Conservation (phyloP, 352 stramenopile genomes). For the Plasmopara muralis region DNA sequence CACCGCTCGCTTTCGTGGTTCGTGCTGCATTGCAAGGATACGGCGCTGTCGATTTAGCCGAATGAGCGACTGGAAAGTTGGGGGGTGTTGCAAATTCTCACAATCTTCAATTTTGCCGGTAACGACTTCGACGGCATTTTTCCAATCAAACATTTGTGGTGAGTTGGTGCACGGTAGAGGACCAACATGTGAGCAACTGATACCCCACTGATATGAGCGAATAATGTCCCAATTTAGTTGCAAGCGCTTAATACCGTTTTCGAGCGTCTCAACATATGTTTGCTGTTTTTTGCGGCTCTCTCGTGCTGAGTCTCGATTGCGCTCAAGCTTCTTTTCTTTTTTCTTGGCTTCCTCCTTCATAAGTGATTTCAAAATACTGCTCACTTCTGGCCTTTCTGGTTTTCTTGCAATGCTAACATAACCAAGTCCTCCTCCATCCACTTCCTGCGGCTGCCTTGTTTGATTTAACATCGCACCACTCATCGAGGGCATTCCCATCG, state of each 20-base stretch:
- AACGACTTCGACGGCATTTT: constrained; percentile 53
- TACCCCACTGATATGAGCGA: constrained; percentile 62
- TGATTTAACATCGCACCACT: constrained; percentile 24
- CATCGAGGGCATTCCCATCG: constrained; percentile 5
- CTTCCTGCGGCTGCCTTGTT: constrained; percentile 40
- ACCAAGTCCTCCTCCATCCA: constrained; percentile 21
- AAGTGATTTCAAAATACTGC: constrained; percentile 81
- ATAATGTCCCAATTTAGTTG: constrained; percentile 80
- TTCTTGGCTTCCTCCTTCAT: constrained; percentile 87
- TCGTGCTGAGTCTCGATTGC: constrained; percentile 80
- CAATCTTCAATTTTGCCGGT: constrained; percentile 60
- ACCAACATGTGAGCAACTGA: constrained; percentile 42
- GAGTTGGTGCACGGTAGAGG: constrained; percentile 39
- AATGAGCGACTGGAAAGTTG: constrained; percentile 66
- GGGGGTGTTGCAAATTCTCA: constrained; percentile 59
- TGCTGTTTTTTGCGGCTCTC: constrained; percentile 84
- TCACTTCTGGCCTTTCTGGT: constrained; percentile 72
- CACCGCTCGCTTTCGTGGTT: constrained; percentile 43
- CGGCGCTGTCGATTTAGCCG: constrained; percentile 64
- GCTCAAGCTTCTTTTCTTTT: constrained; percentile 85
- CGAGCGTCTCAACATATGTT: constrained; percentile 80
- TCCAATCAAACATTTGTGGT: constrained; percentile 53
- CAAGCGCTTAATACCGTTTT: constrained; percentile 81
- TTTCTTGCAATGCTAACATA: constrained; percentile 81
- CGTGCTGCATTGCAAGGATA: constrained; percentile 37